Base-by-base conservation (phyloP, 1,284 basidiomycete genomes). In the Peniophora sp. region DNA sequence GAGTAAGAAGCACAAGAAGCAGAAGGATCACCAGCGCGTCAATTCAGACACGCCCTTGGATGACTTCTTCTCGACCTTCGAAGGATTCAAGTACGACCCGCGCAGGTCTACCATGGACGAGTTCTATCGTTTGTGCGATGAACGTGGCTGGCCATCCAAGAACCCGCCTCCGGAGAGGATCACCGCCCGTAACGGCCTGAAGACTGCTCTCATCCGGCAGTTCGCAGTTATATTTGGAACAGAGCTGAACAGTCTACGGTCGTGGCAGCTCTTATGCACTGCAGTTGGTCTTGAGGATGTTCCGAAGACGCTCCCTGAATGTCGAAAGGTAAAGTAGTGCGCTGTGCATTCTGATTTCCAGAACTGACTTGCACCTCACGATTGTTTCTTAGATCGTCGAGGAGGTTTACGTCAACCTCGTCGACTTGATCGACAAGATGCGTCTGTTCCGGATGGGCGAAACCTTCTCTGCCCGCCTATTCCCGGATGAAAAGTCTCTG, bases 191-290 rank as follows among this genome's bases (percentile, higher is more conserved):
- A 34, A 44, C 1, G 41, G 34, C 0, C 59, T 63, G 50, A 52
- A 59, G 8, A 57, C 57, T 23, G 68, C 64, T 2, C 48, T 71
- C 25, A 59, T 63, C 0, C 49, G 51, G 41, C 58, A 68, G 43
- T 71, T 72, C 55, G 65, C 69, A 20, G 52, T 50, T 11, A 50
- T 54, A 36, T 72, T 61, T 35, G 68, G 70, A 0, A 56, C 56
- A 3, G 58, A 69, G 27, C 59, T 52, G 2, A 52, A 63, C 2
- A 55, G 62, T 46, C 35, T 69, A 12, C 50, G 50, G 2, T 52
- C 61, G 2, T 72, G 71, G 70, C 61, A 63, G 34, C 50, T 52
- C 5, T 53, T 71, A 23, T 67, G 59, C 32, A 10, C 52, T 8
- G 47, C 52, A 5, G 46, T 64, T 3, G 43, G 56, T n/a, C 56